Conservation (phyloP, 2,329 filamentous ascomycete species). For the Fusarium tupiense region DNA sequence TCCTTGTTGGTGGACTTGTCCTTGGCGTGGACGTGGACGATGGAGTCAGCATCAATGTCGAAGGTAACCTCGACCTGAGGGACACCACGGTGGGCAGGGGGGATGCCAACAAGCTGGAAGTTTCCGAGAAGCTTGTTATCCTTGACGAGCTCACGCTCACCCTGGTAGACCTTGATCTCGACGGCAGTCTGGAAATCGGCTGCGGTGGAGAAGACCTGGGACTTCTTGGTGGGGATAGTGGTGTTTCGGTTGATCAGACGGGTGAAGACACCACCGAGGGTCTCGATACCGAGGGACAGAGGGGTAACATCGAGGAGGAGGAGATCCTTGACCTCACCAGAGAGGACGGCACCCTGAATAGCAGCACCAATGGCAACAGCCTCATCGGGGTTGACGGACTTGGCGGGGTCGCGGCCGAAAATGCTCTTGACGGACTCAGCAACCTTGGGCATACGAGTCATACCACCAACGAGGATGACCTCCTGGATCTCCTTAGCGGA, state of each 20-base stretch:
- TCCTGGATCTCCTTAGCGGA: constrained; percentile 95
- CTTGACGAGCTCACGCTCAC: constrained; percentile 97
- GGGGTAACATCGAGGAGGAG: constrained; percentile 95
- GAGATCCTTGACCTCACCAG: constrained; percentile 96
- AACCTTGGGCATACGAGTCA: constrained; percentile 99
- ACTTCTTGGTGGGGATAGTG: constrained; percentile 99
- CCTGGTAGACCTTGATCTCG: constrained; percentile 99
- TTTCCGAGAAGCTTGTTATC: constrained; percentile 99
- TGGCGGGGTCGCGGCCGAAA: constrained; percentile 95
- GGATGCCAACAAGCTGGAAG: constrained; percentile 99
- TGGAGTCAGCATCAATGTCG: constrained; percentile 97
- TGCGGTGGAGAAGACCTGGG: constrained; percentile 95
- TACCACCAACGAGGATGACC: constrained; percentile 97
- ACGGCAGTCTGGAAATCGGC: constrained; percentile 98
- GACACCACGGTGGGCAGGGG: constrained; percentile 93
- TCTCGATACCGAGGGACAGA: constrained; percentile 97
- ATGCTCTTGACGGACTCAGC: constrained; percentile 94
- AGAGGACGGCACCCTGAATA: constrained; percentile 95
- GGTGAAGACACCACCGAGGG: constrained; percentile 96
- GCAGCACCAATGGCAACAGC: constrained; percentile 97
- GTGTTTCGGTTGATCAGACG: constrained; percentile 99
- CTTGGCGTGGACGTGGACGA: constrained; percentile 97
- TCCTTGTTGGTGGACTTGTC: constrained; percentile 99
- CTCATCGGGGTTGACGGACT: constrained; percentile 98
- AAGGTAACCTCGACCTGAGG: constrained; percentile 98